Evolutionary conservation across 2,329 filamentous ascomycete species (phyloP).

Genomic region (Epichloe uncinata): DNA sequence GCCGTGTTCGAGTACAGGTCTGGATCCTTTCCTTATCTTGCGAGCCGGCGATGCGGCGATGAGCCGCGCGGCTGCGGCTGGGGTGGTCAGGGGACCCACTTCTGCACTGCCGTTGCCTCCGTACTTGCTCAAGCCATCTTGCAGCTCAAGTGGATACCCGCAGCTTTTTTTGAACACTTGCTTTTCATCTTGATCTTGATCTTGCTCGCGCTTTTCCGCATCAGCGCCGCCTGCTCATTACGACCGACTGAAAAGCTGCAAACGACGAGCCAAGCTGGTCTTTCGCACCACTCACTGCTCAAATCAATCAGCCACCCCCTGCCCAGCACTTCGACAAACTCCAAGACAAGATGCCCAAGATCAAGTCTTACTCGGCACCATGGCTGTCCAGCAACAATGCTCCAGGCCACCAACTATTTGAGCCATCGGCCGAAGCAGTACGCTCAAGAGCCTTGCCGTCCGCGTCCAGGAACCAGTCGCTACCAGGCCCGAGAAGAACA

Average conservation of each 20-base stretch:
- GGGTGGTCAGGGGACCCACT: too few relatives aligned
- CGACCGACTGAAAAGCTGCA: too few relatives aligned
- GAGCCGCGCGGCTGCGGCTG: too few relatives aligned
- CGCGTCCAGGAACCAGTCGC: conserved; percentile 28
- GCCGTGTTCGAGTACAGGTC: too few relatives aligned
- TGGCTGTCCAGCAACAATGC: conserved; percentile 67
- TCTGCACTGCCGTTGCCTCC: too few relatives aligned
- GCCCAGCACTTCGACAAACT: not conserved
- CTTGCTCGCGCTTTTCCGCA: not conserved
- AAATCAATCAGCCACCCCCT: too few relatives aligned
- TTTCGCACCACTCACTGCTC: not conserved
- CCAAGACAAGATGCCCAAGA: conserved; percentile 56
- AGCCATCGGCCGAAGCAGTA: conserved; percentile 26
- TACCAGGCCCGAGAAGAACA: conserved; percentile 43
- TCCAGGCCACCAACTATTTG: conserved; percentile 69
- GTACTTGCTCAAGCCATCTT: too few relatives aligned
- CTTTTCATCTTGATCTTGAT: not conserved
- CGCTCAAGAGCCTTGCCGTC: conserved; percentile 26
- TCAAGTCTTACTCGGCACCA: conserved; percentile 71
- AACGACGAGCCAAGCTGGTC: too few relatives aligned
- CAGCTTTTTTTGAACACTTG: not conserved
- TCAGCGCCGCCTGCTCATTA: too few relatives aligned
- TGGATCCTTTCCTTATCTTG: too few relatives aligned
- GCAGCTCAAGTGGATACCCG: not conserved
- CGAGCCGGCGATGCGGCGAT: too few relatives aligned